Conservation (phyloP, 805 yeast species). For the Kodamaea fukazawae region DNA sequence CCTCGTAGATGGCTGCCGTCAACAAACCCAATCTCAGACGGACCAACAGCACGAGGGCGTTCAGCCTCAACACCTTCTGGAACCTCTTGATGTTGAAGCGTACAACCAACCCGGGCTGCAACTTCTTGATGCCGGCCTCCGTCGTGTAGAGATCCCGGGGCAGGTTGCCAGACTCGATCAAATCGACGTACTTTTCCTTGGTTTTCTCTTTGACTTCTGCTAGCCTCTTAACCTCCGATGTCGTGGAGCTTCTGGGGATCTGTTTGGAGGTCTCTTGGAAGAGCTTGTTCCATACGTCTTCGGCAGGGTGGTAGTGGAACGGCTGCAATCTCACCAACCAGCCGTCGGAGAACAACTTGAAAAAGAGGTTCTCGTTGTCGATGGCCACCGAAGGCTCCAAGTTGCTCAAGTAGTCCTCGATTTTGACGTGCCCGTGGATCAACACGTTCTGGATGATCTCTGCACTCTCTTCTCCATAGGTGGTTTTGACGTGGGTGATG, state of each 20-base stretch:
- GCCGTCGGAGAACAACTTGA: slow-evolving; percentile 30
- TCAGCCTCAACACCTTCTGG: slow-evolving; percentile 62
- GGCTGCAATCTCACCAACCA: slow-evolving; percentile 36
- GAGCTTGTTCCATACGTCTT: slow-evolving; percentile 38
- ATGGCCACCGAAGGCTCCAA: slow-evolving; percentile 19
- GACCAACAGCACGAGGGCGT: slow-evolving; percentile 61
- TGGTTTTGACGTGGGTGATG: slow-evolving; percentile 48
- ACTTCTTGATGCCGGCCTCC: slow-evolving; percentile 37
- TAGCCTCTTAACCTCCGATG: slow-evolving; percentile 40
- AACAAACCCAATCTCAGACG: slow-evolving; percentile 67
- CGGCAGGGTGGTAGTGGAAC: slow-evolving; percentile 32
- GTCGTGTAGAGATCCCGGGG: slow-evolving; percentile 25
- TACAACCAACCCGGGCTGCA: slow-evolving; percentile 51
- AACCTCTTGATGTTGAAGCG: slow-evolving; percentile 65
- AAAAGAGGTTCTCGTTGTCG: slow-evolving; percentile 25
- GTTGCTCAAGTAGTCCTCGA: slow-evolving; percentile 42
- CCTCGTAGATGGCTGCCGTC: slow-evolving; percentile 61
- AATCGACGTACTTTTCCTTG: slow-evolving; percentile 31
- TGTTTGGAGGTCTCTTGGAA: slow-evolving; percentile 34
- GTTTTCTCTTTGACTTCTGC: slow-evolving; percentile 63
- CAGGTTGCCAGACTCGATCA: slow-evolving; percentile 30
- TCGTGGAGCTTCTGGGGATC: slow-evolving; percentile 36
- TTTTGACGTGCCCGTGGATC: slow-evolving; percentile 64
- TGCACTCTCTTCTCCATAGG: slow-evolving; percentile 46
- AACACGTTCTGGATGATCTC: slow-evolving; percentile 67